These are phyloP conservation scores for Lasiodiplodia gonubiensis DNA, from an alignment of 2,329 filamentous ascomycete genomes.

Conservation along the genomic window DNA sequence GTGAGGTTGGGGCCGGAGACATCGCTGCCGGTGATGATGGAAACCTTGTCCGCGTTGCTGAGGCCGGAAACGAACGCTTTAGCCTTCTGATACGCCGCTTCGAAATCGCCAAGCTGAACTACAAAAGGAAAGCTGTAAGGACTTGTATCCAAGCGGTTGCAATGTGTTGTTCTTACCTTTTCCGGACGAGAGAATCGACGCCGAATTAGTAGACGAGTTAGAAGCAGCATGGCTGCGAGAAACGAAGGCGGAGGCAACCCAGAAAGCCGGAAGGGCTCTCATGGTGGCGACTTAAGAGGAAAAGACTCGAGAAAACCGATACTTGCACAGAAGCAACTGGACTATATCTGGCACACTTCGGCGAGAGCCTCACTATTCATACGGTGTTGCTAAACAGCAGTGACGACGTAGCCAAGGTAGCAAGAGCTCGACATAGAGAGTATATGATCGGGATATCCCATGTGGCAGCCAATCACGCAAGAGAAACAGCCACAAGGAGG, in stretches of 20 bases:
- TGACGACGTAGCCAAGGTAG: not conserved
- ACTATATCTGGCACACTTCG: not conserved
- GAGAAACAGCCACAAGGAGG: not conserved
- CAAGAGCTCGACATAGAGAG: not conserved
- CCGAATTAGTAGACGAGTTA: slow-evolving; percentile 8
- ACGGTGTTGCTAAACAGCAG: not conserved
- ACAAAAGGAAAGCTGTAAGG: not conserved
- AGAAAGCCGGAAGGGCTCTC: slow-evolving; percentile 22
- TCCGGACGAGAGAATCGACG: slow-evolving; percentile 17
- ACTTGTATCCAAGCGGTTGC: not conserved
- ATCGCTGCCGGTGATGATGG: slow-evolving; percentile 24
- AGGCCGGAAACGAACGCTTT: slow-evolving; percentile 18
- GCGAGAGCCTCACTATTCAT: not conserved
- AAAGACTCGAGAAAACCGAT: not conserved
- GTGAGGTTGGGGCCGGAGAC: slow-evolving; percentile 28
- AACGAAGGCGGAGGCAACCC: slow-evolving; percentile 25
- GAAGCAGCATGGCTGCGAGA: slow-evolving; percentile 14
- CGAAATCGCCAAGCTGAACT: slow-evolving; percentile 25
- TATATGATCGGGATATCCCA: slow-evolving; percentile 17
- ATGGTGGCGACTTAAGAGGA: not conserved
- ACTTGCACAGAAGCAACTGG: not conserved
- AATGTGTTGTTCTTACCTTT: not conserved
- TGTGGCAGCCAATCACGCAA: not conserved
- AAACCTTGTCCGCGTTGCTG: slow-evolving; percentile 20
- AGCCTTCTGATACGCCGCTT: slow-evolving; percentile 13